phyloP scores from a whole-genome alignment of 2,329 filamentous ascomycete genomes.

The Pseudogymnoascus sp. region DNA sequence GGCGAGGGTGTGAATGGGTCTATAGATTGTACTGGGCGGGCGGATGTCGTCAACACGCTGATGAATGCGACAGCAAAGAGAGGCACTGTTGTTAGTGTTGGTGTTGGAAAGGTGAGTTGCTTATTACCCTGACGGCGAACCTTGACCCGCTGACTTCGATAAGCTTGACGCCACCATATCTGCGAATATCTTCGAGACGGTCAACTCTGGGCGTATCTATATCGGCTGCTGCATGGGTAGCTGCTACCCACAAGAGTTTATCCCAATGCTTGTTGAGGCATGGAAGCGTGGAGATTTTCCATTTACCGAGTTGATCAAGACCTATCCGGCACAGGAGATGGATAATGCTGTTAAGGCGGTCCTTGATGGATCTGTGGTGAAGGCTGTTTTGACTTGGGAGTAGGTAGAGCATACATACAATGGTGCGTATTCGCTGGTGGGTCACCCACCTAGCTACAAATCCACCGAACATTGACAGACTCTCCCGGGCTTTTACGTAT shows the following conservation, averaged over 20 bases:
- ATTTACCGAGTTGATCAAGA: slow-evolving; percentile 17
- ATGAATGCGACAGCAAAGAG: slow-evolving; percentile 16
- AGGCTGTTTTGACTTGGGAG: slow-evolving; percentile 16
- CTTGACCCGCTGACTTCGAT: neutral
- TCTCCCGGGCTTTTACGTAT: too few relatives aligned
- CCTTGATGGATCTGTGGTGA: slow-evolving; percentile 15
- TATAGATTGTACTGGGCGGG: slow-evolving; percentile 16
- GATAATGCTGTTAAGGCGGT: slow-evolving; percentile 15
- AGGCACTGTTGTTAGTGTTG: slow-evolving; percentile 17
- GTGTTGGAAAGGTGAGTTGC: slow-evolving; percentile 11
- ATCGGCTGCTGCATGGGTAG: slow-evolving; percentile 18
- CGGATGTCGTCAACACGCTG: slow-evolving; percentile 12
- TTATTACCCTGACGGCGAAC: neutral
- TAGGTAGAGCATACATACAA: neutral
- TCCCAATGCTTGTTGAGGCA: slow-evolving; percentile 14
- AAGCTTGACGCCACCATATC: slow-evolving; percentile 14
- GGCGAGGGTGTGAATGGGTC: slow-evolving; percentile 14
- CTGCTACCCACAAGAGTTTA: slow-evolving; percentile 19
- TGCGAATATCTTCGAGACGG: slow-evolving; percentile 15
- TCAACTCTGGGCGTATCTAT: slow-evolving; percentile 16
- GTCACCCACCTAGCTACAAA: too few relatives aligned
- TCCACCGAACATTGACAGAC: too few relatives aligned
- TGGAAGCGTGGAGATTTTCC: slow-evolving; percentile 17
- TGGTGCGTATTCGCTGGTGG: neutral
- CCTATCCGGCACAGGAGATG: slow-evolving; percentile 15